These are phyloP conservation scores for Dryadomyces sulphureus DNA, from an alignment of 2,329 filamentous ascomycete genomes.

Conservation along the genomic window DNA sequence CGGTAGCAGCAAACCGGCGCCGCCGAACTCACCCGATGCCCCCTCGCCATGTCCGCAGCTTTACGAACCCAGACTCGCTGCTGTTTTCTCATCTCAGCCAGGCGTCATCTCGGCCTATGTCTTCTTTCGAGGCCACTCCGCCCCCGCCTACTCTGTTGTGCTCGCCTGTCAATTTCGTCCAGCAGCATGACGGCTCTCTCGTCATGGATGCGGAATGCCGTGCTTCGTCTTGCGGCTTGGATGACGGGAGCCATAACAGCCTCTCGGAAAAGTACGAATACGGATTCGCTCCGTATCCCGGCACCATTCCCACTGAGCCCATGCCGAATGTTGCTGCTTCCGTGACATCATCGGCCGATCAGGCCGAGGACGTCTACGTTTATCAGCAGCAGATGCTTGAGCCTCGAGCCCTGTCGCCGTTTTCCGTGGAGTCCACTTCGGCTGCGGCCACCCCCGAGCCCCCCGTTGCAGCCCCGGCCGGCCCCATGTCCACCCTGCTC, in stretches of 20 bases:
- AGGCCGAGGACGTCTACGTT: constrained; percentile 19
- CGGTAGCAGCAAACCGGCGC: constrained; percentile 2
- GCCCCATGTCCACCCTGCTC: constrained; percentile 56
- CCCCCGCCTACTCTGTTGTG: constrained; percentile 43
- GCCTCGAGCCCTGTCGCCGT: constrained; percentile 30
- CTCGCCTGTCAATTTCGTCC: constrained; percentile 45
- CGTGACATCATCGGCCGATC: constrained; percentile 13
- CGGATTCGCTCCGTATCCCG: constrained; percentile 73
- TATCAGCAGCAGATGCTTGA: constrained; percentile 32
- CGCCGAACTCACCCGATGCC: constrained; percentile 17
- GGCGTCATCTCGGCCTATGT: constrained; percentile 16
- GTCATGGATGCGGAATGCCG: constrained; percentile 31
- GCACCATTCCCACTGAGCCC: constrained; percentile 28
- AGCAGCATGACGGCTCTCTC: constrained; percentile 19
- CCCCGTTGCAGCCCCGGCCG: constrained; percentile 59
- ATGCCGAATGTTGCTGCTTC: constrained; percentile 11
- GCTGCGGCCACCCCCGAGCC: constrained; percentile 21
- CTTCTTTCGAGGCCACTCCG: constrained; percentile 13
- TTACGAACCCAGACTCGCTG: constrained; percentile 45
- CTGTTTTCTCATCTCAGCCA: constrained; percentile 22
- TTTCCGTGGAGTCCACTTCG: constrained; percentile 20
- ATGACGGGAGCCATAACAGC: constrained; percentile 27
- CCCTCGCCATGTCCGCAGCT: constrained; percentile 40
- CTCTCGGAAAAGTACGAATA: constrained; percentile 44
- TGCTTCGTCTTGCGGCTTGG: constrained; percentile 50